These are phyloP conservation scores for Escallonia herrerae DNA, from an alignment of 129 eudicot species.

Conservation along the genomic window DNA sequence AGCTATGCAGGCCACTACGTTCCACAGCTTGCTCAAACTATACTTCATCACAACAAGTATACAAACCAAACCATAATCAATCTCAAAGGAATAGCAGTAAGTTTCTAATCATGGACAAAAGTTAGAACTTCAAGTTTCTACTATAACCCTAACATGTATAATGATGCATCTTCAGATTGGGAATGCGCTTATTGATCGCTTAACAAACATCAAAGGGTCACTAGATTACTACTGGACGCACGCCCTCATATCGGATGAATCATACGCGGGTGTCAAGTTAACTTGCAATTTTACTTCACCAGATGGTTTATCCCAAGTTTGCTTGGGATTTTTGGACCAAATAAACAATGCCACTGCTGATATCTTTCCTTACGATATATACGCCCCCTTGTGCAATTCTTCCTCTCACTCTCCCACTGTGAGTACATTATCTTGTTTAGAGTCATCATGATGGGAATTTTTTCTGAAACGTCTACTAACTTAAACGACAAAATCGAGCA, in stretches of 20 bases:
- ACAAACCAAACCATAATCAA: slow-evolving; percentile 11
- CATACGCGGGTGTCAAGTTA: not conserved
- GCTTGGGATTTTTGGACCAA: not conserved
- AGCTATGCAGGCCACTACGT: slow-evolving; percentile 18
- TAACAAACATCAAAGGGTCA: not conserved
- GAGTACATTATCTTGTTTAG: not conserved
- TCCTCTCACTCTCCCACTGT: not conserved
- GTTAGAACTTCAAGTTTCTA: too few relatives aligned
- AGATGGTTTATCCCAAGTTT: not conserved
- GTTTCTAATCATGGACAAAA: not conserved
- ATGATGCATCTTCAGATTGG: slow-evolving; percentile 13
- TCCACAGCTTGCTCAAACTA: slow-evolving; percentile 16
- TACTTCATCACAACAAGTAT: slow-evolving; percentile 6
- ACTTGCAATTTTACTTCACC: slow-evolving; percentile 15
- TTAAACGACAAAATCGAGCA: not conserved
- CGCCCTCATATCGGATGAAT: slow-evolving; percentile 9
- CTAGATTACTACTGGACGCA: slow-evolving; percentile 11
- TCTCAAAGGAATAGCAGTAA: slow-evolving; percentile 15
- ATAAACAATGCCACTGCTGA: not conserved
- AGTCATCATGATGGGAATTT: too few relatives aligned
- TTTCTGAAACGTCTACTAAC: not conserved
- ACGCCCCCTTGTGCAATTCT: slow-evolving; percentile 10
- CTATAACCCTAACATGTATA: too few relatives aligned
- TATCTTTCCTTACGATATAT: not conserved
- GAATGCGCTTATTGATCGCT: slow-evolving; percentile 2